phyloP scores from a whole-genome alignment of 805 yeast genomes.

The Yueomyces sp. region DNA sequence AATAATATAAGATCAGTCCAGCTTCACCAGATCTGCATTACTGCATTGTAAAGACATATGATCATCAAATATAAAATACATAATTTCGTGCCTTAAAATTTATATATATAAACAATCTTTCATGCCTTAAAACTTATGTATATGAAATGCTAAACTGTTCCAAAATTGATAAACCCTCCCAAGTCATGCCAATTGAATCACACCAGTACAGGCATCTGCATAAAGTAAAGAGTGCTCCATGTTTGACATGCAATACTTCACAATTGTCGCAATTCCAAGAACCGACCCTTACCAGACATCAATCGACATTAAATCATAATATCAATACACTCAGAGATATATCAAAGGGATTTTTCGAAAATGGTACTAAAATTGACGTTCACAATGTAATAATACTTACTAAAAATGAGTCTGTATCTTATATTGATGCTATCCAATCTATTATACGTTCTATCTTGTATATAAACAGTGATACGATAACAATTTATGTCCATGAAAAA shows the following conservation, averaged over 20 bases:
- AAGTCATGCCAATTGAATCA: not conserved
- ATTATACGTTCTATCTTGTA: slow-evolving; percentile 48
- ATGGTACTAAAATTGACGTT: slow-evolving; percentile 55
- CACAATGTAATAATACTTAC: slow-evolving; percentile 67
- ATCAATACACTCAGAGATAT: not conserved
- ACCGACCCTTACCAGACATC: not conserved
- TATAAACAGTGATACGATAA: slow-evolving; percentile 28
- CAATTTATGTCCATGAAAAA: slow-evolving; percentile 62
- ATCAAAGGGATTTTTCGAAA: slow-evolving; percentile 43
- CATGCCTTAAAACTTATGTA: too few relatives aligned
- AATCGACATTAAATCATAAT: not conserved
- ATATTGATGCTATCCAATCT: slow-evolving; percentile 60
- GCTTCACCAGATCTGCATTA: too few relatives aligned
- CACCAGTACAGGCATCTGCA: not conserved
- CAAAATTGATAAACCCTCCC: not conserved
- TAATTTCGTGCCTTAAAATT: too few relatives aligned
- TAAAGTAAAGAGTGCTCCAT: not conserved
- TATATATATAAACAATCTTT: too few relatives aligned
- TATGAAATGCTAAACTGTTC: not conserved
- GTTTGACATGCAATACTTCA: not conserved
- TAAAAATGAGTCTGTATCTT: slow-evolving; percentile 57
- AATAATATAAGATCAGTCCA: too few relatives aligned
- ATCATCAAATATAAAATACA: too few relatives aligned
- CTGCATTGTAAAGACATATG: too few relatives aligned
- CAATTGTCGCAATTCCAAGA: not conserved